Evolutionary conservation across 257 asterid species (phyloP), one percentile per base, ranked within the genome.

Genomic region (Petunia axillaris): DNA sequence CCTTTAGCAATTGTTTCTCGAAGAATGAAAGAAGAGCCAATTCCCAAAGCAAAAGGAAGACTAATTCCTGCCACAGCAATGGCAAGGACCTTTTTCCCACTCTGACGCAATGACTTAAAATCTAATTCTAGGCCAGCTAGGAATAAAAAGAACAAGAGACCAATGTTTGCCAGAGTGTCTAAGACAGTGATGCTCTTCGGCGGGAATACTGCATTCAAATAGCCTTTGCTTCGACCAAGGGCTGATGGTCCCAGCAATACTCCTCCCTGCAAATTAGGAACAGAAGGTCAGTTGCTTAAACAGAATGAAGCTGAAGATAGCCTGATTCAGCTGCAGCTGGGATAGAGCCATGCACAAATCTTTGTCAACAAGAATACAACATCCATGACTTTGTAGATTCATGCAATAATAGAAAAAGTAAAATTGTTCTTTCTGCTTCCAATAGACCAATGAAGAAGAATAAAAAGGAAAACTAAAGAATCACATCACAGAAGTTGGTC

Each of bases 171-270:
- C 2, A 94, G 79, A 38, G 98, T 94, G 76, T 92, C 97, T 65
- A 94, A 82, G 57, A 92, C 97, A 0, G 97, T 90, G 1, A 91
- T 85, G 84, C 97, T 91, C 81, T 55, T 85, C 1, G 88, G 55
- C 1, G 97, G 98, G 64, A 94, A 94, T 16, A 94, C 57, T 8
- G 97, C 67, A 8, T 87, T 64, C 38, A 94, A 83, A 79, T 86
- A 94, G 4, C 46, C 62, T 39, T 71, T 14, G 71, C 80, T 91
- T 58, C 96, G 86, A 6, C 98, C 98, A 14, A 94, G 84, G 39
- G 93, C 97, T 41, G 98, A 94, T 57, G 98, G 98, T 2, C 98
- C 98, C 2, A 94, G 91, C 59, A 94, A 52, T 81, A 94, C 41
- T 81, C 98, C 97, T 64, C 98, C 98, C 98, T 94, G 81, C 1